Percentiles rank a stretch among this genome's conserved stretches.
Evolutionary conservation across 2,329 filamentous ascomycete species (phyloP).

Genomic region (Neonectria magnoliae): DNA sequence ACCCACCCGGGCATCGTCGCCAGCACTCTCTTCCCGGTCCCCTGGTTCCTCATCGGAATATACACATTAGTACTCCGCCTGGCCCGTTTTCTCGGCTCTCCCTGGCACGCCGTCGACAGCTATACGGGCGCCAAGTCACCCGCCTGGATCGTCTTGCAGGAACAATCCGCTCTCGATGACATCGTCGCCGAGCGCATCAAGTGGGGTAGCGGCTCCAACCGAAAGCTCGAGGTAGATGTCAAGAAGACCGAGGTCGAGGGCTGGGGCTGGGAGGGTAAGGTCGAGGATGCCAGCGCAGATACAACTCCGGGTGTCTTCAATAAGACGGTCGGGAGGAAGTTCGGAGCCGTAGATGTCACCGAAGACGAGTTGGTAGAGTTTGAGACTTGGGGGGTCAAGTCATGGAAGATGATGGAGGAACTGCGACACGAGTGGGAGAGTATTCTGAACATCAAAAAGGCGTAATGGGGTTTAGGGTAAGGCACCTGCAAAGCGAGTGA

Average conservation of each 20-base stretch:
- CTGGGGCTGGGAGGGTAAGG: constrained; percentile 78
- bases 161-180: constrained; percentile 69
- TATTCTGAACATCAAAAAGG: constrained; percentile 36
- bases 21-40: constrained; percentile 82
- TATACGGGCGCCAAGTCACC: constrained; percentile 82
- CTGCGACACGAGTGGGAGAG: constrained; percentile 74
- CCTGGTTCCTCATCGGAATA: constrained; percentile 72
- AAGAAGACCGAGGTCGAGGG: constrained; percentile 86
- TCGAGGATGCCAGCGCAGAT: constrained; percentile 60
- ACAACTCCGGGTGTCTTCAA: constrained; percentile 57
- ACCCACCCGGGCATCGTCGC: constrained; percentile 88
- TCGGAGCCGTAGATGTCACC: constrained; percentile 67
- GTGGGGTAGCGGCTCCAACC: constrained; percentile 82
- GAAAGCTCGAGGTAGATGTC: constrained; percentile 66
- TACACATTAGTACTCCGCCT: constrained; percentile 77
- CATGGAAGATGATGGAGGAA: constrained; percentile 78
- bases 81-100: constrained; percentile 81
- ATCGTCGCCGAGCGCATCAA: constrained; percentile 69
- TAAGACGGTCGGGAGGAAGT: constrained; percentile 67
- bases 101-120: constrained; percentile 83
- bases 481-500: background rate
- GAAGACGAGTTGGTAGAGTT: constrained; percentile 69
- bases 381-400: constrained; percentile 66
- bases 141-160: constrained; percentile 80
- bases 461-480: background rate